These are phyloP conservation scores for Phytophthora sansomeana DNA, from an alignment of 352 stramenopile genomes.

Conservation along the genomic window DNA sequence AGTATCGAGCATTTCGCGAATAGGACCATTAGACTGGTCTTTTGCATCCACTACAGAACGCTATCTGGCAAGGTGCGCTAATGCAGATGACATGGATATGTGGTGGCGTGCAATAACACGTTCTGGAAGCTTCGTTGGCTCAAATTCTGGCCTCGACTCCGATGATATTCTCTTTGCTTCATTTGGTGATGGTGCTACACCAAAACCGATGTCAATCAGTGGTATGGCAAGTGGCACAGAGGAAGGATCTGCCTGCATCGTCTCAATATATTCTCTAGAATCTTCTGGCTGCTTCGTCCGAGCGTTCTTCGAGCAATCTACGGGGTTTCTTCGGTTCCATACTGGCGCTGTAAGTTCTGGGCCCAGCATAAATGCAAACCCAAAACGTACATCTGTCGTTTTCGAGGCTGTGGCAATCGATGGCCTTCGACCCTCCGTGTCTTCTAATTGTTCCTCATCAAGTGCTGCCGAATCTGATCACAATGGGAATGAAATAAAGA, in stretches of 20 bases:
- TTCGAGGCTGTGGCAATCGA: constrained; percentile 76
- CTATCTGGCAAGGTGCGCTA: constrained; percentile 43
- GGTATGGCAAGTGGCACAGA: constrained; percentile 13
- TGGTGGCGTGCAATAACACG: constrained; percentile 72
- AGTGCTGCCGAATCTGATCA: background rate
- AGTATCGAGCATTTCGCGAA: constrained; percentile 50
- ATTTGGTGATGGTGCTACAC: constrained; percentile 8
- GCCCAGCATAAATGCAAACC: constrained; percentile 62
- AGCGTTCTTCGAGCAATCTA: constrained; percentile 78
- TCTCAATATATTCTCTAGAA: constrained; percentile 81
- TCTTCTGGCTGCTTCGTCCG: constrained; percentile 67
- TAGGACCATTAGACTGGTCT: constrained; percentile 47
- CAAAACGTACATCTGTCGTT: constrained; percentile 58
- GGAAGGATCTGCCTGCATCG: constrained; percentile 67
- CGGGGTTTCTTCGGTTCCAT: constrained; percentile 71
- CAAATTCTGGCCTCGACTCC: background rate
- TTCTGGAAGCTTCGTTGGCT: constrained; percentile 43
- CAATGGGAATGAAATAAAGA: background rate
- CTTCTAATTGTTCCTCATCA: background rate
- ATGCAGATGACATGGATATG: constrained; percentile 50
- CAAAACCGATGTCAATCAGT: background rate
- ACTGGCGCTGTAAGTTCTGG: constrained; percentile 59
- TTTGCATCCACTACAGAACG: constrained; percentile 55
- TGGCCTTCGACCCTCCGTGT: constrained; percentile 32
- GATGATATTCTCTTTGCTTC: constrained; percentile 22